Percentiles rank a stretch among this genome's conserved stretches.
Conservation (phyloP, 2,329 filamentous ascomycete genomes). For the Paramyrothecium roridum region DNA sequence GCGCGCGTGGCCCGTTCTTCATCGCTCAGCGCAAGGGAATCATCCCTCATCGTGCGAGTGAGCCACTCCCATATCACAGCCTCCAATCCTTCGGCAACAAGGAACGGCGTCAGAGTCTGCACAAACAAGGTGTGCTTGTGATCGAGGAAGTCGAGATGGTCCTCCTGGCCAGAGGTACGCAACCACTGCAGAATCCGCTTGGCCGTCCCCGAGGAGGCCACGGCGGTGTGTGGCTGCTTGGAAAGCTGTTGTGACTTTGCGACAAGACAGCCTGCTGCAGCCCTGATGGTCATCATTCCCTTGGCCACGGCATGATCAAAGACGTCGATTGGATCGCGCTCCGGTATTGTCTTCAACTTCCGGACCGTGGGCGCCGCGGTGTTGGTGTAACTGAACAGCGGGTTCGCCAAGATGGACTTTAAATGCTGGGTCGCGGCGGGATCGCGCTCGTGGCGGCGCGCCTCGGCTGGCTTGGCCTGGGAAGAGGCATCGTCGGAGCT, state of each 20-base stretch:
- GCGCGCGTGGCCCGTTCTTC: conserved; percentile 21
- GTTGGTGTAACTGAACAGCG: conserved; percentile 43
- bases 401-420: conserved; percentile 55
- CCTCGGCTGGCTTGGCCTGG: conserved; percentile 12
- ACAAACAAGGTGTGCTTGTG: conserved; percentile 30
- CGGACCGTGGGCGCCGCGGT: conserved; percentile 14
- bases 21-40: conserved; percentile 12
- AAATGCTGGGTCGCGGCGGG: conserved; percentile 43
- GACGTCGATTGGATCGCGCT: conserved; percentile 47
- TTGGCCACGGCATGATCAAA: conserved; percentile 54
- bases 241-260: conserved; percentile 41
- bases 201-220: conserved; percentile 42
- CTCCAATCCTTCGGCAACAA: conserved; percentile 51
- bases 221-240: conserved; percentile 18
- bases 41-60: conserved; percentile 31
- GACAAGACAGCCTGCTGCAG: conserved; percentile 52
- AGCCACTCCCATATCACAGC: conserved; percentile 53
- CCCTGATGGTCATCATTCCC: conserved; percentile 52
- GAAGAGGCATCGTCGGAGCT: conserved; percentile 20
- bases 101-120: conserved; percentile 40
- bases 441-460: conserved; percentile 26
- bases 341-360: conserved; percentile 9
- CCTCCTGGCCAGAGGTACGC: conserved; percentile 44
- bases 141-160: conserved; percentile 41
- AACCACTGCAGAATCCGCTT: conserved; percentile 52